phyloP scores from a whole-genome alignment of 257 asterid species.

The Datura wrightii region DNA sequence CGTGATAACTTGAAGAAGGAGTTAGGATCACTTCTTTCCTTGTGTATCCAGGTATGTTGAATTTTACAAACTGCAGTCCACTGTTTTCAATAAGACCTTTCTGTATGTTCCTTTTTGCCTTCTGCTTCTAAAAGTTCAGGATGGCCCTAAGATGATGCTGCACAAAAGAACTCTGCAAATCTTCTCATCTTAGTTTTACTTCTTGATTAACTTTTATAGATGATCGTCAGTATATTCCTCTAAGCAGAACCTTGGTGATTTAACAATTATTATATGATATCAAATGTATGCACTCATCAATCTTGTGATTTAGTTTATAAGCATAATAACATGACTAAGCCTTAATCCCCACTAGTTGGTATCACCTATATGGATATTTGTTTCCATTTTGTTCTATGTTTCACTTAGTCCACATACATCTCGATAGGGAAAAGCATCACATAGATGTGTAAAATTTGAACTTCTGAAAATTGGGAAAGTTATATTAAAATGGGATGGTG shows the following conservation, averaged over 20 bases:
- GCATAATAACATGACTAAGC: neutral
- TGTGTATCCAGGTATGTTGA: slow-evolving; percentile 81
- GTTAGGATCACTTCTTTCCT: slow-evolving; percentile 70
- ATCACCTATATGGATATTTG: neutral
- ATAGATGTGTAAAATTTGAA: neutral
- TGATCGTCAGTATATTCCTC: neutral
- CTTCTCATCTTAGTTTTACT: neutral
- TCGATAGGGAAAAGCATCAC: neutral
- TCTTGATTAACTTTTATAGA: neutral
- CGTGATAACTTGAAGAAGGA: slow-evolving; percentile 94
- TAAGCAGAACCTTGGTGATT: neutral
- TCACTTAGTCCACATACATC: neutral
- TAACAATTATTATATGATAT: neutral
- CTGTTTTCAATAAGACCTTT: neutral
- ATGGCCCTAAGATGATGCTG: slow-evolving; percentile 1
- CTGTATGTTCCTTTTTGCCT: neutral
- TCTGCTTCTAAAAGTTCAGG: neutral
- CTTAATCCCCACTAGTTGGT: neutral
- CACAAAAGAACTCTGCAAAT: neutral
- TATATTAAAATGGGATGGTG: neutral
- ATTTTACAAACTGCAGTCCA: slow-evolving; percentile 26
- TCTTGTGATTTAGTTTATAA: neutral
- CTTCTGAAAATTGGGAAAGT: neutral
- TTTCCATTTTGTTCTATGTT: neutral
- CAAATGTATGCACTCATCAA: neutral